Percentiles rank a stretch among this genome's conserved stretches.
Evolutionary conservation across 805 yeast species (phyloP).

Genomic region (Ogataea paradorogensis): DNA sequence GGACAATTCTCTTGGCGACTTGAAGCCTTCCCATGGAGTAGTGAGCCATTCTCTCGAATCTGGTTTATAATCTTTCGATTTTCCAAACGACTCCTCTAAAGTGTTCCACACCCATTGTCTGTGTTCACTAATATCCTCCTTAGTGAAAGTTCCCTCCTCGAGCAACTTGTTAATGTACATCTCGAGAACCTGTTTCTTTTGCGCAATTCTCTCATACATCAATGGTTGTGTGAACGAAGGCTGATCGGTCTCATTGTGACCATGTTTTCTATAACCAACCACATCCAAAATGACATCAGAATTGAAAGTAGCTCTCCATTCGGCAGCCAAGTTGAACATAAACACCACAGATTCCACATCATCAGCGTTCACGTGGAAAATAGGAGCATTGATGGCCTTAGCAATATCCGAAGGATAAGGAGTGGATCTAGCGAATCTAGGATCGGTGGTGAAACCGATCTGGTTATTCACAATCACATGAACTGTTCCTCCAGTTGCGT

Average conservation of each 20-base stretch:
- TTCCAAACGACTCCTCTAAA: slow-evolving; percentile 84
- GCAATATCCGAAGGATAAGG: slow-evolving; percentile 98
- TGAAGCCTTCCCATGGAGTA: slow-evolving; percentile 98
- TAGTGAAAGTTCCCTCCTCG: slow-evolving; percentile 83
- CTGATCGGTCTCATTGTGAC: slow-evolving; percentile 99
- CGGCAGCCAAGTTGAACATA: slow-evolving; percentile 94
- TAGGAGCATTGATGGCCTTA: slow-evolving; percentile 94
- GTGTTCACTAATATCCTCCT: slow-evolving; percentile 91
- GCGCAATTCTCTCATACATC: slow-evolving; percentile 89
- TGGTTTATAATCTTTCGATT: slow-evolving; percentile 87
- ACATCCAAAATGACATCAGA: slow-evolving; percentile 94
- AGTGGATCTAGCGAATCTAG: slow-evolving; percentile 95
- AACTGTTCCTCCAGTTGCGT: slow-evolving; percentile 97
- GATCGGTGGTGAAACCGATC: slow-evolving; percentile 99
- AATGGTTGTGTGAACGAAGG: slow-evolving; percentile 98
- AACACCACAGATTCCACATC: slow-evolving; percentile 92
- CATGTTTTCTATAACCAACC: slow-evolving; percentile 97
- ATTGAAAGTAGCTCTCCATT: slow-evolving; percentile 97
- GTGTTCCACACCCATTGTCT: slow-evolving; percentile 97
- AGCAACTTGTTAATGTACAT: slow-evolving; percentile 77
- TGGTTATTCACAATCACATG: slow-evolving; percentile 97
- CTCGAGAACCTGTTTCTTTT: slow-evolving; percentile 86
- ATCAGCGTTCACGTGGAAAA: slow-evolving; percentile 98
- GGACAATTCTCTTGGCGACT: slow-evolving; percentile 95
- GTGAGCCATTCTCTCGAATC: slow-evolving; percentile 97